Base-by-base conservation (phyloP, 306 rosid species). In the Ochetophila trinervis region DNA sequence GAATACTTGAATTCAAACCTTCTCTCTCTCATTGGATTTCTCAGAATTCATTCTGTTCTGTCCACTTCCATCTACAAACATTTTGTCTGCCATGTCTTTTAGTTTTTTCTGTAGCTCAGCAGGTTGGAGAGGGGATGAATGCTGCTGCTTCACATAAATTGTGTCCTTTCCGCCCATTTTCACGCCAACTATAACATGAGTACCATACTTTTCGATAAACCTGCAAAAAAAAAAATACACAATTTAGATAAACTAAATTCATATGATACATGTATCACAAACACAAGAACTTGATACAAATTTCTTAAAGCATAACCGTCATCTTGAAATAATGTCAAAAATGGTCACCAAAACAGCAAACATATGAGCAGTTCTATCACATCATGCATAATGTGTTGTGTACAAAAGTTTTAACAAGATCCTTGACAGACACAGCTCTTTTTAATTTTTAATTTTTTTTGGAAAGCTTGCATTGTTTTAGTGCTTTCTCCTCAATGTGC, bases 91-190 rank as follows among this genome's bases (percentile, higher is more conserved):
- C 81, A 85, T 67, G 56, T 83, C 95, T 82, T 87, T 90, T 76
- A 90, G 69, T 62, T 76, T 81, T 76, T 85, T 75, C 86, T 78
- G 89, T 27, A 90, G 75, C 20, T 83, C 95, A 60, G 82, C 65
- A 22, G 88, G 86, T 74, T 79, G 91, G 60, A 87, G 84, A 60
- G 86, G 63, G 20, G 96, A 90, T 1, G 91, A 87, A 47, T 85
- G 82, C 71, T 71, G 82, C 73, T 90, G 96, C 80, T 83, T 90
- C 57, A 80, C 86, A 65, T 79, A 85, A 32, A 87, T 76, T 17
- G 84, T 78, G 78, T 90, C 95, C 35, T 87, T 90, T 71, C 95
- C 95, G 34, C 95, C 91, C 73, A 85, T 75, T 70, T 84, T 87
- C 62, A 87, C 70, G 67, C 91, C 95, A 50, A 90, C 91, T 53